A percentile compares a stretch with the other conserved stretches of the same genome.
Evolutionary conservation across 2,329 filamentous ascomycete species (phyloP).

Genomic region (Fusarium keratoplasticum): DNA sequence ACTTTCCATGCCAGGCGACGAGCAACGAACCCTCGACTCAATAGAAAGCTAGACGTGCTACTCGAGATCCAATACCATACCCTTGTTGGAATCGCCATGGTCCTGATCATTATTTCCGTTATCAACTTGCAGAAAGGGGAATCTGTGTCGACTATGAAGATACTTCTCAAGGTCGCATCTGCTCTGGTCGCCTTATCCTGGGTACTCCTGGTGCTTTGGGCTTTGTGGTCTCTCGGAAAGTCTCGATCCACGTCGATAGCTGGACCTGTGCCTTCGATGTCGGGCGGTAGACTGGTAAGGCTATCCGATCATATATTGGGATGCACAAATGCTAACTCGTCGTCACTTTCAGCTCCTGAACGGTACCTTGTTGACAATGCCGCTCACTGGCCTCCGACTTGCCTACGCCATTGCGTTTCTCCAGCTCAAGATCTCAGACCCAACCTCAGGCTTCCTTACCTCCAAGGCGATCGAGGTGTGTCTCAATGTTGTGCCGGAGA

Average conservation of each 20-base stretch:
- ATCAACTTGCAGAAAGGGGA: constrained; percentile 2
- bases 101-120: constrained; percentile 9
- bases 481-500: constrained; percentile 12
- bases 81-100: constrained; percentile 4
- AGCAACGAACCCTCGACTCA: constrained; percentile 14
- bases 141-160: background rate
- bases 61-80: constrained; percentile 22
- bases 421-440: constrained; percentile 11
- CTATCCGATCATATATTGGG: background rate
- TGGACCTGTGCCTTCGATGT: background rate
- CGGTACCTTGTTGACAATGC: background rate
- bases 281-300: constrained; percentile 7
- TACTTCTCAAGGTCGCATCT: constrained; percentile 7
- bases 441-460: constrained; percentile 5
- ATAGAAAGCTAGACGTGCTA: constrained; percentile 15
- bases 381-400: background rate
- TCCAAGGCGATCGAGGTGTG: constrained; percentile 9
- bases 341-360: background rate
- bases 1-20: background rate
- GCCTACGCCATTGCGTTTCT: constrained; percentile 10
- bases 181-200: constrained; percentile 4
- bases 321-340: background rate
- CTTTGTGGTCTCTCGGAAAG: constrained; percentile 5
- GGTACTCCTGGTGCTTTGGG: constrained; percentile 4
- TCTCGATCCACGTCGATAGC: background rate